Base-by-base conservation (phyloP, 805 yeast genomes). In the Candida bentonensis region DNA sequence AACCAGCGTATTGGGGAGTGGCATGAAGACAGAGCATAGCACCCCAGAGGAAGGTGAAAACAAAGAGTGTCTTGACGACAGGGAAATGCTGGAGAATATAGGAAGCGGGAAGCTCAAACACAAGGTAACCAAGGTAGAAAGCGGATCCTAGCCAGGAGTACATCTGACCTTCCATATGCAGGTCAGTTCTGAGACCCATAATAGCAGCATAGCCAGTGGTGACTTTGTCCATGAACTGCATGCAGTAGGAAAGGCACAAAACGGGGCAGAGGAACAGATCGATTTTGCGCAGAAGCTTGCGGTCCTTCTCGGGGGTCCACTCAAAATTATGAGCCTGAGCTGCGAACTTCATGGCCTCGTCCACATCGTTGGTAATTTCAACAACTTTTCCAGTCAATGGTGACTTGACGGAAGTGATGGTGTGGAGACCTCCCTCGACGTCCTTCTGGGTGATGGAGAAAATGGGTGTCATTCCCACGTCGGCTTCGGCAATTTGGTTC, bases 1-100 rank as follows among this genome's bases (percentile, higher is more conserved):
- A 65, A 0, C 76, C 70, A 5, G 70, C 62, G 48, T 65, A 73
- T 25, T 55, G 60, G 33, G 65, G 55, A 2, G 78, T 70, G 1
- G 81, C 69, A 48, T 72, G 75, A n/a, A 74, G 61, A 28, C 73
- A 64, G 27, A 77, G 59, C n/a, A 76, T 57, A 23, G 57, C 52
- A 21, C 86, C 86, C 87, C 88, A 81, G 0, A 73, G 39, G n/a
- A 76, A 53, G 33, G 79, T 69, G 47, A 70, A 69, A 1, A 58
- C 48, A 7, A 74, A 62, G 2, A 71, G 63, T 1, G 74, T 59
- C 50, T 72, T 74, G 3, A 77, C 69, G 49, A 79, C 66, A 2
- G 79, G 81, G 42, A 75, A 70, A 45, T 64, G 65, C 55, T 80
- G 87, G 22, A 77, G 54, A 1, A 68, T 42, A 40, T 62, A 53